phyloP scores from a whole-genome alignment of 495 filamentous ascomycete genomes.

The Penicillium egyptiacum region DNA sequence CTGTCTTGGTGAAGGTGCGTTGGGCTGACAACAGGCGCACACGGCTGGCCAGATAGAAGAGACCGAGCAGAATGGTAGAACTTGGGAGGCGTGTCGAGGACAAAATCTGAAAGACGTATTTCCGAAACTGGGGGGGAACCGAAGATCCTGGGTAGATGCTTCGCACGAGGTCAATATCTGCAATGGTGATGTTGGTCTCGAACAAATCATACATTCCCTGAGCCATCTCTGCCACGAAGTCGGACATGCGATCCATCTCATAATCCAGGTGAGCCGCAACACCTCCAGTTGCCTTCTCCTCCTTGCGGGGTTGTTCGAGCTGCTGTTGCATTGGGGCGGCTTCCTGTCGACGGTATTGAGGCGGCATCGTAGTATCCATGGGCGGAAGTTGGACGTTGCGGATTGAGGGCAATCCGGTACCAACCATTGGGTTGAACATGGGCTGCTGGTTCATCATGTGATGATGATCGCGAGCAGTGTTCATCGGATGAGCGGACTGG shows the following conservation, averaged over 20 bases:
- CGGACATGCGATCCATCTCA: constrained; percentile 97
- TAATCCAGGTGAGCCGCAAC: constrained; percentile 97
- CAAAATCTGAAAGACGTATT: constrained; percentile 92
- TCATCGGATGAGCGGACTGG: constrained; percentile 33
- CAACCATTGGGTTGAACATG: constrained; percentile 41
- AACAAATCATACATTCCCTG: constrained; percentile 73
- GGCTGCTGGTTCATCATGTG: constrained; percentile 35
- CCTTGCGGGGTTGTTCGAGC: constrained; percentile 47
- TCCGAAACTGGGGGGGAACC: constrained; percentile 79
- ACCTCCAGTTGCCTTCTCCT: constrained; percentile 68
- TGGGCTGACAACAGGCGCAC: constrained; percentile 68
- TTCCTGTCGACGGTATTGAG: constrained; percentile 49
- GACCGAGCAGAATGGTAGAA: constrained; percentile 88
- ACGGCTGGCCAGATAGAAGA: constrained; percentile 84
- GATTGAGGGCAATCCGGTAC: constrained; percentile 40
- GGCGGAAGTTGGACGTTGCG: constrained; percentile 47
- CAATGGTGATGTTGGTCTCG: constrained; percentile 58
- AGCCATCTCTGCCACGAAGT: constrained; percentile 94
- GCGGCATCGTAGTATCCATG: constrained; percentile 43
- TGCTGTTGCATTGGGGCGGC: constrained; percentile 34
- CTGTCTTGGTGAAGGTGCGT: constrained; percentile 52
- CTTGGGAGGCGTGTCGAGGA: constrained; percentile 93
- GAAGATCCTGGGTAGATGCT: constrained; percentile 68
- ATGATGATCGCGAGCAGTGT: constrained; percentile 36
- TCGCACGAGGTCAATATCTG: constrained; percentile 74